Percentiles rank a stretch among this genome's conserved stretches.
phyloP scores from a whole-genome alignment of 2,329 filamentous ascomycete species.

The Fusarium incarnatum region DNA sequence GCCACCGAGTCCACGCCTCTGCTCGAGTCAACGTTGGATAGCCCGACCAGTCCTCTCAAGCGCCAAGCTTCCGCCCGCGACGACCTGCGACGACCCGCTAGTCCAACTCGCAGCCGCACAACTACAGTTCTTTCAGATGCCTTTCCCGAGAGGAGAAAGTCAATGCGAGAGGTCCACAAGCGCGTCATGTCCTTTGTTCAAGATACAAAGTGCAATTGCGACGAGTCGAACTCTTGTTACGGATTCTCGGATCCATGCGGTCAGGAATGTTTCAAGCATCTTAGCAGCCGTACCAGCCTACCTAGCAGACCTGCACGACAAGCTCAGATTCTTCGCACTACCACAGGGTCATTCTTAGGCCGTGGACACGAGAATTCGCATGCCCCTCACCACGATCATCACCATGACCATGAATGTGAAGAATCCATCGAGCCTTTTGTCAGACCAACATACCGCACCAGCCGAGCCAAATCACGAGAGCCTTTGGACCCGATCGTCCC shows the following conservation, averaged over 20 bases:
- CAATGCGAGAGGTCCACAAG: conserved; percentile 65
- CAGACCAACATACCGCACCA: conserved; percentile 52
- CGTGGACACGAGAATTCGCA: conserved; percentile 47
- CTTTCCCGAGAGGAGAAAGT: conserved; percentile 59
- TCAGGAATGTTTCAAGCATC: conserved; percentile 73
- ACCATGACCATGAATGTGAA: conserved; percentile 42
- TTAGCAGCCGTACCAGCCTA: conserved; percentile 55
- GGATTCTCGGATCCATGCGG: conserved; percentile 75
- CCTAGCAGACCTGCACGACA: conserved; percentile 48
- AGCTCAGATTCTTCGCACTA: conserved; percentile 56
- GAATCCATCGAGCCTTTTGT: conserved; percentile 42
- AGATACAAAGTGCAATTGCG: conserved; percentile 72
- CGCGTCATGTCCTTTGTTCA: conserved; percentile 73
- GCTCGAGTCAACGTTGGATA: conserved; percentile 51
- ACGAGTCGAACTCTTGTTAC: conserved; percentile 70
- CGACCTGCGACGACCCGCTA: conserved; percentile 45
- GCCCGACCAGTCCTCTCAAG: conserved; percentile 42
- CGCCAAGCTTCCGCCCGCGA: conserved; percentile 49
- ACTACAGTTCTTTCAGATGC: conserved; percentile 47
- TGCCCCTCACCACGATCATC: conserved; percentile 39
- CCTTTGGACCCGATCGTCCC: conserved; percentile 47
- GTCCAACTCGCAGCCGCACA: conserved; percentile 45
- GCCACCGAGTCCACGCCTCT: conserved; percentile 63
- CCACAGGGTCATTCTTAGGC: conserved; percentile 52
- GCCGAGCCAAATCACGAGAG: conserved; percentile 56